Evolutionary conservation across 352 stramenopile species (phyloP).

Genomic region (Globisporangium uncinulatum): DNA sequence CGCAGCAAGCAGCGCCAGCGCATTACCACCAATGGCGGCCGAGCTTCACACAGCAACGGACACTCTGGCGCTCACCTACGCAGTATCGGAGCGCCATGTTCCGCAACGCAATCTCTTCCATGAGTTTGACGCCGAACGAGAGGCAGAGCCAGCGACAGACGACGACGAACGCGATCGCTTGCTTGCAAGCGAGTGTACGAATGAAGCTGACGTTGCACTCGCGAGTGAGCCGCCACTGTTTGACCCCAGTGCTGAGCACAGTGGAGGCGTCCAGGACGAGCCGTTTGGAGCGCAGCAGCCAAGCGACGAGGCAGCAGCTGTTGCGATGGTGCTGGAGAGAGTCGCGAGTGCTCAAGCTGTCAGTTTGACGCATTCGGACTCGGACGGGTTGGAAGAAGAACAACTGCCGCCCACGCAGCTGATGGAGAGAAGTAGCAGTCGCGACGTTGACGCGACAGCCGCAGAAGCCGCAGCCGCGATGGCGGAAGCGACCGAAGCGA

Average conservation of each 20-base stretch:
- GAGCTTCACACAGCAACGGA: background rate
- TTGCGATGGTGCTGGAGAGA: background rate
- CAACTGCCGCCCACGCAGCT: too few relatives aligned
- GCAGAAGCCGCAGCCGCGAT: background rate
- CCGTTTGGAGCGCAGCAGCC: background rate
- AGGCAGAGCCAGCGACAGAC: too few relatives aligned
- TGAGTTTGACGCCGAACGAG: background rate
- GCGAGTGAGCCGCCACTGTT: background rate
- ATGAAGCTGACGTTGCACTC: background rate
- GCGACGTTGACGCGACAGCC: too few relatives aligned
- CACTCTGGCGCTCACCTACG: background rate
- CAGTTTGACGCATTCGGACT: too few relatives aligned
- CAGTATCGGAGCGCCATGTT: background rate
- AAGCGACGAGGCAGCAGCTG: background rate
- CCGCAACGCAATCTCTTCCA: background rate
- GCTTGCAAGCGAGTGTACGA: too few relatives aligned
- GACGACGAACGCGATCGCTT: too few relatives aligned
- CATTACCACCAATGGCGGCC: background rate
- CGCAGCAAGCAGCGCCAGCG: background rate
- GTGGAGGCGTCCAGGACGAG: background rate
- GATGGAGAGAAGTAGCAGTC: too few relatives aligned
- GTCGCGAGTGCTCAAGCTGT: background rate
- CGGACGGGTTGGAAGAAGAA: too few relatives aligned
- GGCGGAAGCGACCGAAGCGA: background rate
- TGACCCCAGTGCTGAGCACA: background rate